Evolutionary conservation across 805 yeast genomes (phyloP).

Genomic region (Candida alai): DNA sequence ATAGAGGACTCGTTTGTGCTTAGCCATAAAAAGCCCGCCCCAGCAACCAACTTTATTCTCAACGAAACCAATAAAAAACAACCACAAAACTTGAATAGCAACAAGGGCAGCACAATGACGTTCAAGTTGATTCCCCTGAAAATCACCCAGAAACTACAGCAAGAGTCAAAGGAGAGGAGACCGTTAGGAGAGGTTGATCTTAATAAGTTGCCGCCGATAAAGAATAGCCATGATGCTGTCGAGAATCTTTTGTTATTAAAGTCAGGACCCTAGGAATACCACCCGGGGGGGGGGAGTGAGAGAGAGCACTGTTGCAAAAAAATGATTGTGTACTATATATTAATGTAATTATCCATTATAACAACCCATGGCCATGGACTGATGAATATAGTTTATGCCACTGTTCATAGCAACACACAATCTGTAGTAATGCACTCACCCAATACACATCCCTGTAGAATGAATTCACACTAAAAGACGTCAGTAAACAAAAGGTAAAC

Average conservation of each 20-base stretch:
- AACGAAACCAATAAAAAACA: constrained; percentile 34
- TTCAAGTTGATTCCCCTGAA: constrained; percentile 31
- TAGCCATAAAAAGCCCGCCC: constrained; percentile 3
- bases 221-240: constrained; percentile 27
- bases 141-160: constrained; percentile 14
- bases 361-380: no score
- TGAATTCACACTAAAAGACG: no score
- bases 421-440: no score
- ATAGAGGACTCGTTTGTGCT: constrained; percentile 13
- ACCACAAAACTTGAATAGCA: constrained; percentile 27
- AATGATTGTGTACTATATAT: no score
- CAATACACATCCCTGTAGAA: no score
- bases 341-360: no score
- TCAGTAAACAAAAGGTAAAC: no score
- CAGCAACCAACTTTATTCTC: constrained; percentile 12
- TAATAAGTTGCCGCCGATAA: constrained; percentile 5
- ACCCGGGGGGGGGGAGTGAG: no score
- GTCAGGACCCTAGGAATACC: constrained; percentile 15
- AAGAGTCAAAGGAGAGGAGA: constrained; percentile 15
- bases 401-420: no score
- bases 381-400: no score
- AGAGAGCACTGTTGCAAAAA: no score
- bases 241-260: constrained; percentile 39
- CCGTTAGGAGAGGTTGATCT: constrained; percentile 22
- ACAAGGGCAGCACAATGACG: constrained; percentile 28